phyloP scores from a whole-genome alignment of 2,329 filamentous ascomycete genomes.

The Nectriaceae sp. region DNA sequence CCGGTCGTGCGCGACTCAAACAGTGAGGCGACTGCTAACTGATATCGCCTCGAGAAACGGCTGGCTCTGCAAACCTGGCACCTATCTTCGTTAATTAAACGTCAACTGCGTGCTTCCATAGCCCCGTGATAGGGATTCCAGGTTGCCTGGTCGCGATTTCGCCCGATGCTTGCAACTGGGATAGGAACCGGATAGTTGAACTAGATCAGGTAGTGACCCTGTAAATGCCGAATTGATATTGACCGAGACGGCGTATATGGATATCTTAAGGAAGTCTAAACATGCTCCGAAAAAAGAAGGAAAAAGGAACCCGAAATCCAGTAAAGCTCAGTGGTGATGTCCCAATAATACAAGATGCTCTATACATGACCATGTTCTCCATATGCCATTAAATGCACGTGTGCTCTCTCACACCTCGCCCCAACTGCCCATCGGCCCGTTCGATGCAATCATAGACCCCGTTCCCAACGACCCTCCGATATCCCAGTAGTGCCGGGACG shows the following conservation, averaged over 20 bases:
- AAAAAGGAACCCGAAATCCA: slow-evolving; percentile 18
- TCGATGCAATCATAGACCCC: slow-evolving; percentile 67
- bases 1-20: slow-evolving; percentile 8
- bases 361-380: slow-evolving; percentile 5
- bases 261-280: slow-evolving; percentile 15
- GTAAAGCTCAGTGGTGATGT: slow-evolving; percentile 14
- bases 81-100: too few relatives aligned
- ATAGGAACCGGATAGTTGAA: too few relatives aligned
- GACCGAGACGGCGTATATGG: slow-evolving; percentile 3
- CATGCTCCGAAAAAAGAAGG: slow-evolving; percentile 13
- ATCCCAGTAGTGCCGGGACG: slow-evolving; percentile 89
- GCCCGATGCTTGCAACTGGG: too few relatives aligned
- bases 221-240: too few relatives aligned
- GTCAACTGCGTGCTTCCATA: too few relatives aligned
- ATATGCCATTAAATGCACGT: slow-evolving; percentile 4
- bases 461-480: slow-evolving; percentile 80
- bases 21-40: slow-evolving; percentile 19
- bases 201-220: too few relatives aligned
- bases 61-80: slow-evolving; percentile 8
- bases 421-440: slow-evolving; percentile 74
- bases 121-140: too few relatives aligned
- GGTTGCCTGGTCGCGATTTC: too few relatives aligned
- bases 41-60: slow-evolving; percentile 15
- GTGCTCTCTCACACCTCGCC: slow-evolving; percentile 61
- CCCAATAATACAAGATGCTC: slow-evolving; percentile 7